Base-by-base conservation (phyloP, 2,329 filamentous ascomycete genomes). In the Hypoxylon sp. region DNA sequence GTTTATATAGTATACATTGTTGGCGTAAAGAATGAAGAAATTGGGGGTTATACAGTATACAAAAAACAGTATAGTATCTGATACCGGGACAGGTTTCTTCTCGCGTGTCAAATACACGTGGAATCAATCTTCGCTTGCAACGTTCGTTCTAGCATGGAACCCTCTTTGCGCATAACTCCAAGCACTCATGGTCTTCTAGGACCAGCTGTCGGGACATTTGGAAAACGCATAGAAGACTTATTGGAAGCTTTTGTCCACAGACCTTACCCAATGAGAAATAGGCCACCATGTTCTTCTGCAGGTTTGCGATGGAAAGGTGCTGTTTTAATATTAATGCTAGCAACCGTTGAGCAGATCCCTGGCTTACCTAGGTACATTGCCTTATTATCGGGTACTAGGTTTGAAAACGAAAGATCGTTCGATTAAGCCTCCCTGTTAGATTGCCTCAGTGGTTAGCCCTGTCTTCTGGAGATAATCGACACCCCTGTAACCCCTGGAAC, bases 161-260 rank as follows among this genome's bases (percentile, higher is more conserved):
- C 48, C 47, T 48, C 29, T 63, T 57, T 54, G 9, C 39, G 33
- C 46, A 60, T 17, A 60, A 26, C 52, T 48, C 31, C 33, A 24
- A 37, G 51, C 33, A 31, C 57, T 31, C 35, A 46, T 46, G 24
- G 42, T 44, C 10, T 39, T 31, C 37, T 42, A 31, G 51, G 26
- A 60, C 37, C 47, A 59, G 31, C 52, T 29, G n/a, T 69, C 69
- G 71, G 71, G 50, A 57, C 59, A 66, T 71, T 73, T 73, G 47
- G 71, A 73, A 73, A 55, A 66, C 55, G 71, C 67, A 71, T 71
- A 58, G 71, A 73, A 71, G 63, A 54, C 60, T 48, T 57, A 26
- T 48, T 63, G 22, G 66, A 73, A 68, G 47, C 57, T 61, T 60
- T 57, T 39, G 42, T 46, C 35, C 53, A 62, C 48, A 48, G 57